Evolutionary conservation across 2,329 filamentous ascomycete species (phyloP), one percentile per base, ranked within the genome.

Genomic region (Geosmithia putterillii): DNA sequence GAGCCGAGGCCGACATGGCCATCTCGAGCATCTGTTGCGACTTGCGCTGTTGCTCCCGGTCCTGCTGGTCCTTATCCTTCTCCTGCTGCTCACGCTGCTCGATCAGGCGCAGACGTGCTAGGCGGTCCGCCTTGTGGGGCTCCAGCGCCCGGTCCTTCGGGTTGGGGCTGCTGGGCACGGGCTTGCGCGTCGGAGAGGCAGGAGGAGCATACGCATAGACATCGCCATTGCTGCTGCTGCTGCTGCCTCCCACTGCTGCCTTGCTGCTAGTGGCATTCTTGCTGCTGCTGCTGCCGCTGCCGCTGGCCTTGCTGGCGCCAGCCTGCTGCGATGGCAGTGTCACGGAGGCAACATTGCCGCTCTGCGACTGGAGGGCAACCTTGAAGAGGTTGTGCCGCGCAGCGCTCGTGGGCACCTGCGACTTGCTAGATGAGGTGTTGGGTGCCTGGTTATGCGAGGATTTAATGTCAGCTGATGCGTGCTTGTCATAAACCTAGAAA

Each of bases 311-410:
- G 61, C 61, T 81, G 74, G 10, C 15, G 28, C 28, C 28, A 45
- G 76, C 70, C 46, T 75, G 70, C 69, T 86, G 76, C 41, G 80
- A 79, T 45, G 83, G 71, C 50, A 86, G 66, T 12, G 79, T 80
- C 51, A 84, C 79, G 38, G 83, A 75, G 39, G 81, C 63, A 53
- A 76, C 69, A 59, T 78, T 80, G 64, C 75, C 58, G 61, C 80
- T 89, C 56, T 86, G 80, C 37, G 84, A 80, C 58, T 94, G 86
- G 21, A 95, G 72, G 20, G 84, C 83, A 42, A 86, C 76, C 65
- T 95, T 95, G 64, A 90, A 79, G 43, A 95, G 77, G 52, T 92
- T 92, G 47, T 87, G 76, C 51, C 88, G 76, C 56, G 74, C 82
- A 42, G 71, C 69, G 53, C 69, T 37, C 18, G 18, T 19, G 18